Conservation (phyloP, 768 basidiomycete genomes). For the Pseudohyphozyma bogoriensis region DNA sequence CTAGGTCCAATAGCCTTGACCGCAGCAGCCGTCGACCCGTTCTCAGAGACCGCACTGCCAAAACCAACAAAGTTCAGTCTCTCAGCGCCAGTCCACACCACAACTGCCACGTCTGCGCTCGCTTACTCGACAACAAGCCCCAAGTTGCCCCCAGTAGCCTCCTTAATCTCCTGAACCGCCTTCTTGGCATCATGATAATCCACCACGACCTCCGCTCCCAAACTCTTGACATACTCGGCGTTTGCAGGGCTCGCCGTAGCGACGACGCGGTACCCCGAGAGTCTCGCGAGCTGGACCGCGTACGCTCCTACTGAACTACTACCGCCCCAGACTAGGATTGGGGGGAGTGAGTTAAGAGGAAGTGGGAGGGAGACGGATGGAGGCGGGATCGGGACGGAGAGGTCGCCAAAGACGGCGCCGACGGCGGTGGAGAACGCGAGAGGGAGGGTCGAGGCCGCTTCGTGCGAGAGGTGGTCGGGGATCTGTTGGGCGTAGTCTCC, state of each 20-base stretch:
- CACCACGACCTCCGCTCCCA: slow-evolving; percentile 27
- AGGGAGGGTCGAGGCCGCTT: slow-evolving; percentile 48
- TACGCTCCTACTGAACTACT: slow-evolving; percentile 24
- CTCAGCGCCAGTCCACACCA: too few species aligned
- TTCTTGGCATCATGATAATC: slow-evolving; percentile 23
- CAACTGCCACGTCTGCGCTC: too few species aligned
- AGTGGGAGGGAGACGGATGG: slow-evolving; percentile 10
- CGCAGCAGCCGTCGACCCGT: background rate
- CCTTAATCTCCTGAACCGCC: too few species aligned
- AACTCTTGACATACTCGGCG: slow-evolving; percentile 32
- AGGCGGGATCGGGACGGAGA: slow-evolving; percentile 18
- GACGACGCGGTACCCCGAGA: slow-evolving; percentile 27
- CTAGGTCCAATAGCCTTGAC: background rate
- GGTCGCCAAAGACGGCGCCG: slow-evolving; percentile 43
- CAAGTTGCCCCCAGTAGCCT: too few species aligned
- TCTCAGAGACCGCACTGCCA: background rate
- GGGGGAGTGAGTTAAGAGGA: slow-evolving; percentile 8
- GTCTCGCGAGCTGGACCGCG: slow-evolving; percentile 28
- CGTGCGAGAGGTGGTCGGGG: slow-evolving; percentile 45
- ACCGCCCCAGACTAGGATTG: slow-evolving; percentile 27
- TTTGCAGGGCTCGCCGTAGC: slow-evolving; percentile 28
- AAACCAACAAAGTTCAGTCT: background rate
- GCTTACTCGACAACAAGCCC: too few species aligned
- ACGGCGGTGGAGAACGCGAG: slow-evolving; percentile 46
- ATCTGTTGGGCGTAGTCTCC: slow-evolving; percentile 41